Conservation (phyloP, 2,329 filamentous ascomycete genomes). For the Fusarium albosuccineum region DNA sequence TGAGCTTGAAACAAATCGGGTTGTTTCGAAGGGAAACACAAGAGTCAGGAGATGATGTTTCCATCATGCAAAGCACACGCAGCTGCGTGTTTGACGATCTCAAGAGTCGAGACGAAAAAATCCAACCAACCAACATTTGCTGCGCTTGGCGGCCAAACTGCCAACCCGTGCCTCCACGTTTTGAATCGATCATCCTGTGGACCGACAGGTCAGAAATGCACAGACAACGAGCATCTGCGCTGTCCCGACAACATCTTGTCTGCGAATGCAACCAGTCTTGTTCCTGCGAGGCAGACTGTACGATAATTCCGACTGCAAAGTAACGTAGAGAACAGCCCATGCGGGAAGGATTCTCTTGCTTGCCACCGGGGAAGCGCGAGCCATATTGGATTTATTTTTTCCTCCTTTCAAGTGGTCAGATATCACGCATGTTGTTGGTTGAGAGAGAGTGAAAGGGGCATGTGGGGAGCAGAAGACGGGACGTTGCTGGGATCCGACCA, state of each 20-base stretch:
- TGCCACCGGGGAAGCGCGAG: background rate
- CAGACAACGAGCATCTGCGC: background rate
- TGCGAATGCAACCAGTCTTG: too few relatives aligned
- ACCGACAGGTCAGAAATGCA: constrained; percentile 2
- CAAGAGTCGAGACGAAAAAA: constrained; percentile 2
- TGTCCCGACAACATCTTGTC: background rate
- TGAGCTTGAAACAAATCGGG: constrained; percentile 15
- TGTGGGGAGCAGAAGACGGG: constrained; percentile 17
- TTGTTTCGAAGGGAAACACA: constrained; percentile 32
- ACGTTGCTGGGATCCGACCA: background rate
- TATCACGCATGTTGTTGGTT: constrained; percentile 19
- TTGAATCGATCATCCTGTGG: background rate
- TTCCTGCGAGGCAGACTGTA: too few relatives aligned
- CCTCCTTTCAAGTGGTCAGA: constrained; percentile 20
- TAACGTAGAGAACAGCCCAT: constrained; percentile 8
- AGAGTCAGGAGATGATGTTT: constrained; percentile 22
- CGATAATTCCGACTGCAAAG: background rate
- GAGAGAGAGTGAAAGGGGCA: constrained; percentile 32
- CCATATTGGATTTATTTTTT: background rate
- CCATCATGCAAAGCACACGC: constrained; percentile 18
- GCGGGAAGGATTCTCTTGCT: constrained; percentile 1
- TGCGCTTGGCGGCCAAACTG: constrained; percentile 6
- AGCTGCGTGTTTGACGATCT: background rate
- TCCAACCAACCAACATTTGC: background rate
- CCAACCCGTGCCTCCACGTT: constrained; percentile 9